Conservation (phyloP, 352 stramenopile genomes). For the Pythium plurisporium region DNA sequence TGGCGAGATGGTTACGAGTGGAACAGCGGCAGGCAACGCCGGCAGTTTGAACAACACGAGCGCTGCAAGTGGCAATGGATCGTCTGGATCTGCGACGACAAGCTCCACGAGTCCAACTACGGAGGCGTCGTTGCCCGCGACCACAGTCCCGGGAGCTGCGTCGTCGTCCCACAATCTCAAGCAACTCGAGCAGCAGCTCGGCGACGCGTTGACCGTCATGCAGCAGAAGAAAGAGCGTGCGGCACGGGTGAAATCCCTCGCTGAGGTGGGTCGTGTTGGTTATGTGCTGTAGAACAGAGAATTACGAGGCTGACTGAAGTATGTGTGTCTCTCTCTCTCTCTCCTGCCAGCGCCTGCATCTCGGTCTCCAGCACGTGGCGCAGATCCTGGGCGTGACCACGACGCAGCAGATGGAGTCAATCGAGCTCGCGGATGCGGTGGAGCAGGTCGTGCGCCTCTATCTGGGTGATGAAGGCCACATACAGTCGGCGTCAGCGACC, state of each 20-base stretch:
- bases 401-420: slow-evolving; percentile 43
- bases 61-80: background rate
- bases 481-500: slow-evolving; percentile 40
- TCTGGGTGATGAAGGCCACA: slow-evolving; percentile 66
- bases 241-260: slow-evolving; percentile 45
- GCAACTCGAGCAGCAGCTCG: slow-evolving; percentile 58
- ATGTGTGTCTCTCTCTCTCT: background rate
- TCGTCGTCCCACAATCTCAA: slow-evolving; percentile 46
- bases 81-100: background rate
- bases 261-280: slow-evolving; percentile 31
- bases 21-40: background rate
- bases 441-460: slow-evolving; percentile 75
- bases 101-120: no score
- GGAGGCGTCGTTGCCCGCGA: no score
- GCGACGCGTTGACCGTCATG: slow-evolving; percentile 37
- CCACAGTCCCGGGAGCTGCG: background rate
- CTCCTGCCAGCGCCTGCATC: slow-evolving; percentile 44
- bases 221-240: slow-evolving; percentile 74
- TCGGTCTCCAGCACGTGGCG: slow-evolving; percentile 73
- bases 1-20: background rate
- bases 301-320: no score
- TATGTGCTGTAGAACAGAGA: no score
- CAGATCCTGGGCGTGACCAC: slow-evolving; percentile 58
- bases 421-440: slow-evolving; percentile 61
- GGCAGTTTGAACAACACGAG: background rate